Percentiles rank a stretch among this genome's conserved stretches.
phyloP scores from a whole-genome alignment of 1,284 basidiomycete species.

The Irpex lacteus region DNA sequence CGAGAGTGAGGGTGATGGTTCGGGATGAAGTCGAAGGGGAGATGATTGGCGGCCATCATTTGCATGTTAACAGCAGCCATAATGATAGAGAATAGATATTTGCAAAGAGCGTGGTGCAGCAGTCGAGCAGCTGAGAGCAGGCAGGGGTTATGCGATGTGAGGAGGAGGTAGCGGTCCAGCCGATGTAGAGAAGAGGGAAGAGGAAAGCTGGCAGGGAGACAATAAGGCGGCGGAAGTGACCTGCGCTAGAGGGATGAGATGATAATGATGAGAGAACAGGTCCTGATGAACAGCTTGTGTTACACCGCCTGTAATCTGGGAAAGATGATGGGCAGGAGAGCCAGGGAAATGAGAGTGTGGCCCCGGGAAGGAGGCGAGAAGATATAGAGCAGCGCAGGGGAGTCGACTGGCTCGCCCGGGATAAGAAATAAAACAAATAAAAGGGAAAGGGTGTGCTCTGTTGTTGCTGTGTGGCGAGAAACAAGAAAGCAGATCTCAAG shows the following conservation, averaged over 20 bases:
- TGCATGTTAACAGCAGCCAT: conserved; percentile 77
- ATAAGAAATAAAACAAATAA: background rate
- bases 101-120: conserved; percentile 23
- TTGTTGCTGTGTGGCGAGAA: background rate
- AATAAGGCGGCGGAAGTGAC: conserved; percentile 4
- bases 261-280: conserved; percentile 16
- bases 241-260: conserved; percentile 5
- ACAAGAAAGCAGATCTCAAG: background rate
- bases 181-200: conserved; percentile 19
- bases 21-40: conserved; percentile 64
- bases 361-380: conserved; percentile 1
- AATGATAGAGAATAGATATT: conserved; percentile 25
- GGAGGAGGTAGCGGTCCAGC: conserved; percentile 17
- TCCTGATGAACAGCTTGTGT: conserved; percentile 1
- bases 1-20: conserved; percentile 64
- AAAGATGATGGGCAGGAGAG: conserved; percentile 9
- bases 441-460: conserved; percentile 1
- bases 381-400: background rate
- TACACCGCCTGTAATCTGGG: conserved; percentile 3
- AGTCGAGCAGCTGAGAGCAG: conserved; percentile 20
- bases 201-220: conserved; percentile 15
- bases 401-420: background rate
- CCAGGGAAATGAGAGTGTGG: background rate
- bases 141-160: conserved; percentile 23
- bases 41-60: conserved; percentile 59